Evolutionary conservation across 345 rosid genomes (phyloP), one percentile per base, ranked within the genome.

Genomic region (Excoecaria cochinchinensis): DNA sequence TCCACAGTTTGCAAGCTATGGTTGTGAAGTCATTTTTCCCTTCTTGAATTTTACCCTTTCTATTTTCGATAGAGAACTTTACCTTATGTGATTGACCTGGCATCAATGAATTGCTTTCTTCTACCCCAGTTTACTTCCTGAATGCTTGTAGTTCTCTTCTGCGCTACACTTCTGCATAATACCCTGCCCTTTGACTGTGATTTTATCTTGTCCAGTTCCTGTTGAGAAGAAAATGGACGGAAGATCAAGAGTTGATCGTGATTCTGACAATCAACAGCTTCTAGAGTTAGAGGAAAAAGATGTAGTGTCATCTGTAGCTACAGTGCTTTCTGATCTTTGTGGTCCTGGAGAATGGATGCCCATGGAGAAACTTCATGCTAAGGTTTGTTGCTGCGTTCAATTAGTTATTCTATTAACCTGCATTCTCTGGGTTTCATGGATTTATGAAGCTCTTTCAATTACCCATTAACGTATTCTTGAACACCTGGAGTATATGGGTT

Each of bases 291-390:
- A 95, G 80, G 99, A 95, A 71, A 95, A 93, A 86, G 98, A 95
- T 82, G 99, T 95, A 42, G 99, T 95, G 21, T 95, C 99, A 69
- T 95, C 98, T 76, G 99, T 93, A 52, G 98, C 99, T 31, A 95
- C 97, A 38, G 97, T 91, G 82, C 93, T 95, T 47, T 95, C 99
- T 4, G 98, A 95, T 86, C 87, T 91, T 60, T 95, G 99, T 84
- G 99, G 99, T 56, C 99, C 99, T 16, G 97, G 99, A 71, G 97
- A 95, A 52, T 95, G 99, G 99, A 95, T 95, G 98, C 88, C 99
- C 11, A 93, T 95, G 99, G 97, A 91, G 81, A 91, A 86, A 83
- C 98, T 95, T 69, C 97, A 95, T 74, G 64, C 88, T 12, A 89
- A 89, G 99, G 99, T 95, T 81, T 81, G 86, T 78, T 57, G 13